phyloP scores from a whole-genome alignment of 108 stramenopile species.

The Poteriospumella lacustris region DNA sequence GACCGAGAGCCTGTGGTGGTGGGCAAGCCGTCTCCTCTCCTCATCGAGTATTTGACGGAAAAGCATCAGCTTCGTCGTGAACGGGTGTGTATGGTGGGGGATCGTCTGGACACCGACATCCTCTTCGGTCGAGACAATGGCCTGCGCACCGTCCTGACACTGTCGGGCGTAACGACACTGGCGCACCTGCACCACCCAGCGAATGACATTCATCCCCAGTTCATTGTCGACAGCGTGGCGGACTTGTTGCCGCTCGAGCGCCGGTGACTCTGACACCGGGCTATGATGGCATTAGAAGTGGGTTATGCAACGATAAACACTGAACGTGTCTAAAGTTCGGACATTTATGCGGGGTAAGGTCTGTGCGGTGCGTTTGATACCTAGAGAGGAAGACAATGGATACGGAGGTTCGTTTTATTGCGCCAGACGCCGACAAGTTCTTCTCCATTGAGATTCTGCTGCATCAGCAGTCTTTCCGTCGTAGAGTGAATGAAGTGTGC shows the following conservation, averaged over 20 bases:
- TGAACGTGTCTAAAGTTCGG: no score
- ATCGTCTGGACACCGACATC: conserved; percentile 94
- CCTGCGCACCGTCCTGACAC: conserved; percentile 76
- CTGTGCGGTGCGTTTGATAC: no score
- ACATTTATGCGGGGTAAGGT: no score
- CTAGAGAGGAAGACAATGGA: no score
- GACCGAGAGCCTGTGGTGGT: conserved; percentile 88
- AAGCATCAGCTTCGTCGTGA: conserved; percentile 70
- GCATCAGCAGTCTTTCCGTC: no score
- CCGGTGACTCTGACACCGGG: no score
- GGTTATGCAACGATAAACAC: no score
- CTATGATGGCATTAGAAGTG: no score
- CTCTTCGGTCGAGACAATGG: conserved; percentile 93
- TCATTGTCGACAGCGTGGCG: conserved; percentile 82
- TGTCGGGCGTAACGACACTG: conserved; percentile 91
- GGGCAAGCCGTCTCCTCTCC: conserved; percentile 88
- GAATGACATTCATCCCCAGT: conserved; percentile 88
- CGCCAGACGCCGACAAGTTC: no score
- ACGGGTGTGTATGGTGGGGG: conserved; percentile 88
- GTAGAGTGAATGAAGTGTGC: no score
- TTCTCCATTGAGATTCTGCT: no score
- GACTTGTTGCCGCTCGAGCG: conserved; percentile 78
- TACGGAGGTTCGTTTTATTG: no score
- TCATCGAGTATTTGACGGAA: conserved; percentile 88
- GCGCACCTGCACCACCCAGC: conserved; percentile 77